Evolutionary conservation across 768 basidiomycete species (phyloP).

Genomic region (Leccinum barrowsii): DNA sequence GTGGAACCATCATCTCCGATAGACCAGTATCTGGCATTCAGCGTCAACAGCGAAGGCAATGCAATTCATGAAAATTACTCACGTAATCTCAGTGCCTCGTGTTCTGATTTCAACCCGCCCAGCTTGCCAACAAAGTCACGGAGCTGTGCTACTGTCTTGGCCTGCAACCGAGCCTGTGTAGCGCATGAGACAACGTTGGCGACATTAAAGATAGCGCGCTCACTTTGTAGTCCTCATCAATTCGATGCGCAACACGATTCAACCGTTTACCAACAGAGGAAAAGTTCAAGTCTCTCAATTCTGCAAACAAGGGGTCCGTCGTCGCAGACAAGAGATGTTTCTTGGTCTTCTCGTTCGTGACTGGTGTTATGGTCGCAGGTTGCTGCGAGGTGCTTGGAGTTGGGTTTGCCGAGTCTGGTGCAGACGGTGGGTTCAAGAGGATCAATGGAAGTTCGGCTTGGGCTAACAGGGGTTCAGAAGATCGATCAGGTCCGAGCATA

Average conservation of each 20-base stretch:
- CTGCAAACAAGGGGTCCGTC: too few relatives aligned
- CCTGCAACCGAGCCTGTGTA: slow-evolving; percentile 70
- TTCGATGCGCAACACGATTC: slow-evolving; percentile 73
- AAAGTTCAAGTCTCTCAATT: slow-evolving; percentile 90
- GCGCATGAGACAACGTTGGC: slow-evolving; percentile 2
- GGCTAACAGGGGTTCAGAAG: too few relatives aligned
- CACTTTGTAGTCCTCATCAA: slow-evolving; percentile 93
- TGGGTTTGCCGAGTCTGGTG: too few relatives aligned
- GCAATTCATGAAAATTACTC: slow-evolving; percentile 28
- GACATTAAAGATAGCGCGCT: slow-evolving; percentile 2
- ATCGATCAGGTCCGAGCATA: too few relatives aligned
- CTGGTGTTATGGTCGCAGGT: too few relatives aligned
- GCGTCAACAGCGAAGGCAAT: slow-evolving; percentile 1
- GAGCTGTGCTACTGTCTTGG: slow-evolving; percentile 88
- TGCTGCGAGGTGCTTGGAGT: too few relatives aligned
- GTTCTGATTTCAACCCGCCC: slow-evolving; percentile 88
- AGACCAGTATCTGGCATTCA: slow-evolving; percentile 75
- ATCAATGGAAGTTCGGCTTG: too few relatives aligned
- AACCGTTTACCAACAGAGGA: slow-evolving; percentile 80
- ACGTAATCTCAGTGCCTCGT: slow-evolving; percentile 88
- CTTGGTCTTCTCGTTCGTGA: too few relatives aligned
- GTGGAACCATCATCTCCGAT: slow-evolving; percentile 85
- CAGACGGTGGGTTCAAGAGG: too few relatives aligned
- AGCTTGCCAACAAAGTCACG: slow-evolving; percentile 94
- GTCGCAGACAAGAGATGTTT: too few relatives aligned